A percentile compares a stretch with the other conserved stretches of the same genome.
Conservation (phyloP, 176 grass and related monocot species). For the Lolium rigidum region DNA sequence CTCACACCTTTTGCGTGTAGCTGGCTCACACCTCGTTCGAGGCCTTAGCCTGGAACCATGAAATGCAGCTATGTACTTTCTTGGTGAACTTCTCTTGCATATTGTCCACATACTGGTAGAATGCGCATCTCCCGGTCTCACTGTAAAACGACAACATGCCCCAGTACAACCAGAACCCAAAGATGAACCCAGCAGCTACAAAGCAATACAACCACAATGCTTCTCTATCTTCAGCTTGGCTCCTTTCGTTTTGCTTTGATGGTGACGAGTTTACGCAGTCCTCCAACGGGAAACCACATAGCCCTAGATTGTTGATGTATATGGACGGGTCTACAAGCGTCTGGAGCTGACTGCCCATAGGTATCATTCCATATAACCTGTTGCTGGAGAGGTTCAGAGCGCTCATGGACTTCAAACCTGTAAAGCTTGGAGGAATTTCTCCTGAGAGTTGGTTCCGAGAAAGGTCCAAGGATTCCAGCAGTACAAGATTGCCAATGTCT, state of each 20-base stretch:
- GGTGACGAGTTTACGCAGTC: neutral
- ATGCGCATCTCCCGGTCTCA: neutral
- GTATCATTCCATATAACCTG: neutral
- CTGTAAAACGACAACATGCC: neutral
- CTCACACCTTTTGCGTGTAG: neutral
- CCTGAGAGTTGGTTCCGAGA: neutral
- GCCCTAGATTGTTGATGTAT: neutral
- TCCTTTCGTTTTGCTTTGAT: neutral
- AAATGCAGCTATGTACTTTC: neutral
- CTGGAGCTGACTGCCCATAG: neutral
- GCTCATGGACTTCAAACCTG: neutral
- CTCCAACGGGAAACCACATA: neutral
- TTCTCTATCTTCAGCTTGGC: neutral
- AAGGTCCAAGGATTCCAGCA: neutral
- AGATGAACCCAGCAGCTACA: neutral
- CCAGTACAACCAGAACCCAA: neutral
- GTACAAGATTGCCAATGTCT: neutral
- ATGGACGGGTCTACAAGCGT: neutral
- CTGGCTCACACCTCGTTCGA: neutral
- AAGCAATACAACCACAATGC: neutral
- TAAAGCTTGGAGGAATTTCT: neutral
- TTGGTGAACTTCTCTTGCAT: neutral
- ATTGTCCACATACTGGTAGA: neutral
- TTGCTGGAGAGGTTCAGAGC: neutral
- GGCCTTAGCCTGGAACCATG: neutral